Evolutionary conservation across 192 early-diverging fungal genomes (phyloP), one percentile per base, ranked within the genome.

Genomic region (Gamsiella multidivaricata): DNA sequence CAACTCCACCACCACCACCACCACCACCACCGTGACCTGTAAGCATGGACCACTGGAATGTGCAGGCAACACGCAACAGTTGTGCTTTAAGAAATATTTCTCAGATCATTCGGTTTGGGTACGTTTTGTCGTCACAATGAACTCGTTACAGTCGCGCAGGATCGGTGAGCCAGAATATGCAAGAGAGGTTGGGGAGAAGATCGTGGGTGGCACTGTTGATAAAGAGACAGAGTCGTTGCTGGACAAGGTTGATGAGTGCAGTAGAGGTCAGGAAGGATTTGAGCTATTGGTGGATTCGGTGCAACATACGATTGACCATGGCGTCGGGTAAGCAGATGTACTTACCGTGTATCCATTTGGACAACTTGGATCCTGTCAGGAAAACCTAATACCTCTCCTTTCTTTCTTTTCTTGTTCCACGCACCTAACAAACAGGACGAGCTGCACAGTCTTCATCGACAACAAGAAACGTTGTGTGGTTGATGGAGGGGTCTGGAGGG

Each of bases 381-480:
- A 28, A 25, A 54, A 14, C 14, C 10, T 7, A 56, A 37, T 37
- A 11, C 14, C 51, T 34, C 23, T 26, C 10, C 7, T 25, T 28
- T 43, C 17, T 41, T 54, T 26, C 53, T 37, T 37, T 47, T 10
- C 28, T n/a, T 6, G 17, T 26, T 12, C 29, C 7, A 5, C 31
- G 17, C 31, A 42, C 25, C n/a, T 26, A 33, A 18, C 3, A 1
- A 45, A 36, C 58, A 78, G 74, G 25, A 69, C 74, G 14, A 90
- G 88, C 64, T 89, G 89, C 29, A 91, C 89, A 2, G 81, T 92
- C 29, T 86, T 78, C 65, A 83, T 92, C 28, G 65, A 87, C 36
- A 81, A 86, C 29, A 85, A 85, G 69, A 79, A 54, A 34, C 72
- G 87, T 15, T 92, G 91, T 70, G 85, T 91, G 2, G 70, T 86